Base-by-base conservation (phyloP, 2,329 filamentous ascomycete species). In the Endocalyx cinctus region DNA sequence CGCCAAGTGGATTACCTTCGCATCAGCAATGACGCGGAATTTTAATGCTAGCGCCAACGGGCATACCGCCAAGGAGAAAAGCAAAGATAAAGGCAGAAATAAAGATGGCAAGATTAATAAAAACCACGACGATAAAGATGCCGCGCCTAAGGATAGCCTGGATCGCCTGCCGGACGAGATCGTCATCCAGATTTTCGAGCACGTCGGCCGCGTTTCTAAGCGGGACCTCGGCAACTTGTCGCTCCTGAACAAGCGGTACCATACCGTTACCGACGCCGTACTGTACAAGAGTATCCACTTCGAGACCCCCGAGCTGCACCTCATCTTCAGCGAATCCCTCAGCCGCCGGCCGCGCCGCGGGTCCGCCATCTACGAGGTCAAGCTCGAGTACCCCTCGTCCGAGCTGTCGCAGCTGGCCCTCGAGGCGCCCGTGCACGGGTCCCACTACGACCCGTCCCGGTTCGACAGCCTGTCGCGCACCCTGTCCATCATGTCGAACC, bases 401-500 rank as follows among this genome's bases (percentile, higher is more conserved):
- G 59, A 68, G 40, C 52, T 70, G 37, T 59, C 58, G 20, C 58
- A 62, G n/a, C 51, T 69, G 27, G 57, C 61, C 28, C 56, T 62
- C 25, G 52, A 66, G 34, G 54, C 49, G 5, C 54, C 62, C 28
- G 49, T 62, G 31, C 54, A 56, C 35, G 50, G 50, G 31, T 53
- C 55, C 2, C 54, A 57, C 36, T 54, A 58, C 32, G 39, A 37
- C 18, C 50, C 57, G 16, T 38, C 50, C 35, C 58, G 55, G 27
- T 59, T 64, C 35, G 67, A 70, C 43, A 59, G 55, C 33, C 55
- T 72, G 17, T 66, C 65, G 16, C 63, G 64, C 41, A 65, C 66
- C 27, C 63, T 72, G 20, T 64, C 65, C 4, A 61, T 62, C 31
- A 71, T 72, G 68, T 68, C 64, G 14, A 71, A 72, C 46, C 52